These are phyloP conservation scores for Colletotrichum orchidophilum DNA, from an alignment of 2,329 filamentous ascomycete species.

Conservation along the genomic window DNA sequence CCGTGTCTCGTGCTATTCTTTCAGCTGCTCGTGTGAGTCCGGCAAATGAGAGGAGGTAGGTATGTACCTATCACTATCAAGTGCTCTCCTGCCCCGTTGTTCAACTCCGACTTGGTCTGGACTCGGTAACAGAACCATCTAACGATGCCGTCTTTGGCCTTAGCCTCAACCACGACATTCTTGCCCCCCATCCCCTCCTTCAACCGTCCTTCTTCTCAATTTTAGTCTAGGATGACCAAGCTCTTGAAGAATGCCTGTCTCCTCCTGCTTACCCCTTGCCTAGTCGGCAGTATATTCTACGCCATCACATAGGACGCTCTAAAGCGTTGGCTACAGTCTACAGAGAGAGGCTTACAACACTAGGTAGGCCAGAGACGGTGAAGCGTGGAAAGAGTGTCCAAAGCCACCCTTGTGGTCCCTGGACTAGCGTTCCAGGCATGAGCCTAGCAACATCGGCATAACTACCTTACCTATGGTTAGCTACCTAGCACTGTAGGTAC, in stretches of 20 bases:
- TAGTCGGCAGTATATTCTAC: not conserved
- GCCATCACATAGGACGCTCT: not conserved
- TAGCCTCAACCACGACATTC: not conserved
- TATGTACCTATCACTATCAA: not conserved
- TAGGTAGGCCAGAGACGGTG: not conserved
- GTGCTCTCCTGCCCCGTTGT: not conserved
- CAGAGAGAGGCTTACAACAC: not conserved
- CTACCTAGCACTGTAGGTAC: not conserved
- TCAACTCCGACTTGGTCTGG: not conserved
- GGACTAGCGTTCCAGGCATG: conserved; percentile 23
- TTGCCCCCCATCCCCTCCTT: not conserved
- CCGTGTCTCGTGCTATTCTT: conserved; percentile 17
- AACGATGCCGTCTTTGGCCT: not conserved
- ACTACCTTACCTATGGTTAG: not conserved
- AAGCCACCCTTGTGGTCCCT: conserved; percentile 29
- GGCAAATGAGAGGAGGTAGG: not conserved
- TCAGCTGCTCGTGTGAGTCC: not conserved
- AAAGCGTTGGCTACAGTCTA: not conserved
- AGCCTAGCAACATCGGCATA: conserved; percentile 1
- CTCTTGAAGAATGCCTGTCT: not conserved
- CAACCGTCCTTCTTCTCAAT: no score
- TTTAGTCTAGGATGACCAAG: not conserved
- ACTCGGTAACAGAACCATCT: not conserved
- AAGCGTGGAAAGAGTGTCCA: not conserved
- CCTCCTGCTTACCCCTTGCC: not conserved